phyloP scores from a whole-genome alignment of 169 alveolate genomes.

The Cryptosporidium muris region DNA sequence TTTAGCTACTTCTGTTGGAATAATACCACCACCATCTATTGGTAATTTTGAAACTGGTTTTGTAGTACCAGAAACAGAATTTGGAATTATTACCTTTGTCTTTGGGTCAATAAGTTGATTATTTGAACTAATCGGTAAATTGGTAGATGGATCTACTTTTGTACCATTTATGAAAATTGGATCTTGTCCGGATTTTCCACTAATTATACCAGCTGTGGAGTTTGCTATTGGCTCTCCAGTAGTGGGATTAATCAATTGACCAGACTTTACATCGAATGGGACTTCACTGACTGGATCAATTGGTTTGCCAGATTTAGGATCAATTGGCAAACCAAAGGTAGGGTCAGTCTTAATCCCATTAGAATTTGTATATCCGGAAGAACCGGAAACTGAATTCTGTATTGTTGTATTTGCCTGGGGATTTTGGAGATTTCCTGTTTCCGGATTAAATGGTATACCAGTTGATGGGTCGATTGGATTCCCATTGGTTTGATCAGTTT shows the following conservation, averaged over 20 bases:
- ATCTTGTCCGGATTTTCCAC: slow-evolving; percentile 46
- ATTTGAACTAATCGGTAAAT: slow-evolving; percentile 42
- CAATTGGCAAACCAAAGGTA: slow-evolving; percentile 44
- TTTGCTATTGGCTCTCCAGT: slow-evolving; percentile 35
- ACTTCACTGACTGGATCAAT: slow-evolving; percentile 62
- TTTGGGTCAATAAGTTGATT: slow-evolving; percentile 48
- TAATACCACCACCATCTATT: slow-evolving; percentile 57
- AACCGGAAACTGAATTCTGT: slow-evolving; percentile 44
- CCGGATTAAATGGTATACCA: slow-evolving; percentile 60
- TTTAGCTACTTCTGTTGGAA: slow-evolving; percentile 40
- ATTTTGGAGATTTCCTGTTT: slow-evolving; percentile 23
- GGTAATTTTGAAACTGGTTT: slow-evolving; percentile 55
- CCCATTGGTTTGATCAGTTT: slow-evolving; percentile 33
- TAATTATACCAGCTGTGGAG: slow-evolving; percentile 66
- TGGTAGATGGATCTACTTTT: slow-evolving; percentile 47
- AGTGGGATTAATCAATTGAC: slow-evolving; percentile 61
- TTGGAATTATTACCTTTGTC: slow-evolving; percentile 30
- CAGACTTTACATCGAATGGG: slow-evolving; percentile 54
- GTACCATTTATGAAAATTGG: slow-evolving; percentile 26
- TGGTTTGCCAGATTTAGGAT: slow-evolving; percentile 39
- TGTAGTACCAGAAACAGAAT: slow-evolving; percentile 62
- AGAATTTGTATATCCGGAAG: slow-evolving; percentile 21
- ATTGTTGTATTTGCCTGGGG: slow-evolving; percentile 37
- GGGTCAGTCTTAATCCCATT: slow-evolving; percentile 66
- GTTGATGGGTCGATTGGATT: slow-evolving; percentile 70